Evolutionary conservation across 495 filamentous ascomycete species (phyloP).

Genomic region (Cetradonia linearis): DNA sequence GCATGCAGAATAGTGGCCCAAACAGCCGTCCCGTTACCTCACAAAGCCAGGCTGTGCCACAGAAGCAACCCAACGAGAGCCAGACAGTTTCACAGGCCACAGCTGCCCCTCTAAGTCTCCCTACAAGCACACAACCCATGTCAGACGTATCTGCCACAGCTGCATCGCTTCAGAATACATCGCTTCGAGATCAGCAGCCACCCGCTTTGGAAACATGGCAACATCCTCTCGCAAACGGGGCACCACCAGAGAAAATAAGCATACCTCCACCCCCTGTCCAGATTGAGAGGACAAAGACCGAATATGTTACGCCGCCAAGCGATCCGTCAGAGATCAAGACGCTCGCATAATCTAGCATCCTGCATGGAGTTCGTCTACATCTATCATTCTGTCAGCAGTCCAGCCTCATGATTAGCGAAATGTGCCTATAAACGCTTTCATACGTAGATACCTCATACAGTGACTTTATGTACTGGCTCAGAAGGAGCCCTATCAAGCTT

Average conservation of each 20-base stretch:
- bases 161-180: not conserved
- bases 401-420: not conserved
- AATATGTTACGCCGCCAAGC: constrained; percentile 19
- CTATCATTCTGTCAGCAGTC: not conserved
- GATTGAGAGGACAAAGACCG: constrained; percentile 15
- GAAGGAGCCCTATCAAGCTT: not conserved
- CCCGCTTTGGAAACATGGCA: not conserved
- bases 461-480: not conserved
- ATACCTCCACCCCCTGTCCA: constrained; percentile 15
- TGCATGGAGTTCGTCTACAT: not conserved
- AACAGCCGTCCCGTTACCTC: constrained; percentile 7
- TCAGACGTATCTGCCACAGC: not conserved
- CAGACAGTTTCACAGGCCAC: not conserved
- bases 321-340: constrained; percentile 18
- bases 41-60: not conserved
- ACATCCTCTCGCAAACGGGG: constrained; percentile 14
- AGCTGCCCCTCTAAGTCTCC: not conserved
- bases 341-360: constrained; percentile 2
- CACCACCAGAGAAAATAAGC: constrained; percentile 5
- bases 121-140: constrained; percentile 2
- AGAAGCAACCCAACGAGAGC: not conserved
- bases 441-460: not conserved
- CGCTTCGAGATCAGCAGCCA: not conserved
- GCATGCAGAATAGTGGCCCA: not conserved
- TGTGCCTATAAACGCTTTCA: not conserved